A percentile compares a stretch with the other conserved stretches of the same genome.
Evolutionary conservation across 805 yeast species (phyloP).

Genomic region (Candida vartiovaarae): DNA sequence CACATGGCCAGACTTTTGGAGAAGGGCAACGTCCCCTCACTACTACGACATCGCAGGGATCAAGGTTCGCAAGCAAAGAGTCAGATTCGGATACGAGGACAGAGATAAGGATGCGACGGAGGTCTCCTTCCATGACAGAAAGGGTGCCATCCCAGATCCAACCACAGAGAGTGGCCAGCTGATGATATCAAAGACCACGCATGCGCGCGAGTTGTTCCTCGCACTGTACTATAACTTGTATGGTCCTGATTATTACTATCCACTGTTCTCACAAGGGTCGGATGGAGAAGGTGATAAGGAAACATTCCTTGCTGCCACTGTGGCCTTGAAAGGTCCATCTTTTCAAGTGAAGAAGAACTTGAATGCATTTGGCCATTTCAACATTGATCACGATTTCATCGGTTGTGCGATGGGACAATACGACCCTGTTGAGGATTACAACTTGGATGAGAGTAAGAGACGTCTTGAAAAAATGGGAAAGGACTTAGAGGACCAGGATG

Average conservation of each 20-base stretch:
- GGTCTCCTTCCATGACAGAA: slow-evolving; percentile 51
- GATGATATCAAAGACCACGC: slow-evolving; percentile 51
- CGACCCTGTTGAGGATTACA: slow-evolving; percentile 57
- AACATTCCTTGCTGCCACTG: slow-evolving; percentile 64
- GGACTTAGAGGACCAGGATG: slow-evolving; percentile 11
- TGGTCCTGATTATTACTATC: slow-evolving; percentile 65
- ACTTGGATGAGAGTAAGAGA: slow-evolving; percentile 5
- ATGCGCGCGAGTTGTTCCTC: slow-evolving; percentile 49
- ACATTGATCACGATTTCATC: slow-evolving; percentile 32
- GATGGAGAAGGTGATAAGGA: slow-evolving; percentile 83
- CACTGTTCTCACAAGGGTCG: slow-evolving; percentile 60
- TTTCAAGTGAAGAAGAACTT: slow-evolving; percentile 38
- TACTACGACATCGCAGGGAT: slow-evolving; percentile 47
- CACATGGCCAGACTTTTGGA: slow-evolving; percentile 76
- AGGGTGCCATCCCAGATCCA: slow-evolving; percentile 60
- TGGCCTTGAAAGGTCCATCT: slow-evolving; percentile 29
- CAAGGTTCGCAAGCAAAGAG: slow-evolving; percentile 28
- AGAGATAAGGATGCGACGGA: slow-evolving; percentile 19
- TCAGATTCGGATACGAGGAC: slow-evolving; percentile 16
- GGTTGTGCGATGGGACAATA: slow-evolving; percentile 78
- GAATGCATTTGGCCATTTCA: slow-evolving; percentile 23
- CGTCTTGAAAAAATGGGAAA: background rate
- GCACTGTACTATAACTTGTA: slow-evolving; percentile 57
- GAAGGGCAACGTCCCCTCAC: slow-evolving; percentile 56
- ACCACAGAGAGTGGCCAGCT: slow-evolving; percentile 68